Conservation (phyloP, 495 filamentous ascomycete genomes). For the Lophiostoma macrostomum region DNA sequence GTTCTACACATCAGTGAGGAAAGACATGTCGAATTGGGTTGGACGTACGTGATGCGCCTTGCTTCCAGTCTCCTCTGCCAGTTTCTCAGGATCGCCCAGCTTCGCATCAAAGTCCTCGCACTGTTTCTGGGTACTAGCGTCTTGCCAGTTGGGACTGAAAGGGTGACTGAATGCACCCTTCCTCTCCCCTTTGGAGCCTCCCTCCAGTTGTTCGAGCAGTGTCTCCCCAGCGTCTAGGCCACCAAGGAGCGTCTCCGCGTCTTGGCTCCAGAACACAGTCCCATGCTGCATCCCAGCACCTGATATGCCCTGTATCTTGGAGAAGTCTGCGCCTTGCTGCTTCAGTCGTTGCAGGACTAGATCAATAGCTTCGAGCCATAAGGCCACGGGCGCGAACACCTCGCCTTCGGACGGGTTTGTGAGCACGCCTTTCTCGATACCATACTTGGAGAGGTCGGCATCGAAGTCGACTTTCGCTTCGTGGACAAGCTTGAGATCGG, state of each 20-base stretch:
- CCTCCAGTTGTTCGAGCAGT: constrained; percentile 39
- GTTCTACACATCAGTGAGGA: constrained; percentile 1
- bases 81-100: constrained; percentile 59
- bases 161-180: constrained; percentile 74
- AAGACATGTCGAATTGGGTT: constrained; percentile 1
- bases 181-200: constrained; percentile 48
- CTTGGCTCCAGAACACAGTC: constrained; percentile 81
- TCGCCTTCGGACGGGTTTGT: constrained; percentile 76
- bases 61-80: constrained; percentile 82
- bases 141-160: constrained; percentile 95
- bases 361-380: constrained; percentile 93
- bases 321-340: constrained; percentile 70
- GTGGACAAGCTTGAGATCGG: constrained; percentile 69
- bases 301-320: constrained; percentile 74
- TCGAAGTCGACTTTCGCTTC: constrained; percentile 76
- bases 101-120: constrained; percentile 80
- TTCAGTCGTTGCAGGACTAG: constrained; percentile 71
- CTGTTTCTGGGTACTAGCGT: constrained; percentile 86
- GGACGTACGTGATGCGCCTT: constrained; percentile 80
- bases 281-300: constrained; percentile 96
- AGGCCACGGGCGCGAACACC: constrained; percentile 85
- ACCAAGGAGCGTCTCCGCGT: constrained; percentile 64
- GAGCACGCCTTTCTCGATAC: constrained; percentile 81
- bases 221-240: constrained; percentile 51
- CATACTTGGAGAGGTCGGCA: constrained; percentile 68